phyloP scores from a whole-genome alignment of 169 alveolate genomes.

The Plasmodium vivax region DNA sequence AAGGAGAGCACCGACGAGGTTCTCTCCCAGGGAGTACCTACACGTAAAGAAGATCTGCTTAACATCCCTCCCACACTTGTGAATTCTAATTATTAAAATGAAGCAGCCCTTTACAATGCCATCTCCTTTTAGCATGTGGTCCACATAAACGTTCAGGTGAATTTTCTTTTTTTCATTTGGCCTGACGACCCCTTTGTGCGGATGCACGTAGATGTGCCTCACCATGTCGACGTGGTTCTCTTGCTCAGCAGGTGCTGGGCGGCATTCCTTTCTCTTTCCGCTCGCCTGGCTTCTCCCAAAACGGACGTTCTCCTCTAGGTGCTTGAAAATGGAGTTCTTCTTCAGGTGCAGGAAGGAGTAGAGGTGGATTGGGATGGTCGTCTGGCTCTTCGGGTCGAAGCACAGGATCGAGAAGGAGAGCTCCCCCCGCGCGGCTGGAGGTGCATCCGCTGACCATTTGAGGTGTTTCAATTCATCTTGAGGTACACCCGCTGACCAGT shows the following conservation, averaged over 20 bases:
- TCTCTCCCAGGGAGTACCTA: not conserved
- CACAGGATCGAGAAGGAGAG: slow-evolving; percentile 27
- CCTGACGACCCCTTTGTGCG: slow-evolving; percentile 22
- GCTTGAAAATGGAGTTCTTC: slow-evolving; percentile 33
- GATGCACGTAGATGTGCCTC: slow-evolving; percentile 22
- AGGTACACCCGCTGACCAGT: no score
- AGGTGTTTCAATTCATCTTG: no score
- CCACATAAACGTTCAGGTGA: slow-evolving; percentile 2
- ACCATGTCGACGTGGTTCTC: not conserved
- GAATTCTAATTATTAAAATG: slow-evolving; percentile 12
- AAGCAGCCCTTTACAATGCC: not conserved
- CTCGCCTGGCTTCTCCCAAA: not conserved
- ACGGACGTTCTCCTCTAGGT: slow-evolving; percentile 44
- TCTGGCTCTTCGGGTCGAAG: not conserved
- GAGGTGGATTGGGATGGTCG: slow-evolving; percentile 30
- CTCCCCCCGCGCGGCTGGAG: not conserved
- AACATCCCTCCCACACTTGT: slow-evolving; percentile 13
- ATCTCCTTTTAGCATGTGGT: slow-evolving; percentile 7
- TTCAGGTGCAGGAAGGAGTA: slow-evolving; percentile 41
- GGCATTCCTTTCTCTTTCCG: not conserved
- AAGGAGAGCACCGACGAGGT: not conserved
- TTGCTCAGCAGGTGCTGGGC: not conserved
- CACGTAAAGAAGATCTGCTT: not conserved
- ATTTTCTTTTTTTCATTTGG: slow-evolving; percentile 14
- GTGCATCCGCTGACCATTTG: no score